Percentiles rank a stretch among this genome's conserved stretches.
Evolutionary conservation across 306 rosid genomes (phyloP).

Genomic region (Gynostemma pentaphyllum): DNA sequence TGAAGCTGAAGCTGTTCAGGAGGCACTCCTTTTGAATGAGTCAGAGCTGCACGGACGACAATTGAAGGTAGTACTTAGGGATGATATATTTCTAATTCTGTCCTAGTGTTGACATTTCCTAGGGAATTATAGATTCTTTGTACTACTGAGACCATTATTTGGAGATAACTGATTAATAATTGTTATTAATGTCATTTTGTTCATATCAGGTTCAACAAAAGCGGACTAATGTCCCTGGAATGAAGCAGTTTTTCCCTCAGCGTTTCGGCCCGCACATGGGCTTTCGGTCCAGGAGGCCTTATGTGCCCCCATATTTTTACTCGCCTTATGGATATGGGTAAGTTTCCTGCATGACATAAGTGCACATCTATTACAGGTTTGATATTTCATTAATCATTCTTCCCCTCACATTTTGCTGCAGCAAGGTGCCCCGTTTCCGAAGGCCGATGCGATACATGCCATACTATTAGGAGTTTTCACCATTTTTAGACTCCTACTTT

Average conservation of each 20-base stretch:
- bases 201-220: slow-evolving; percentile 65
- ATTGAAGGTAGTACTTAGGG: slow-evolving; percentile 49
- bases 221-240: slow-evolving; percentile 93
- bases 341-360: slow-evolving; percentile 7
- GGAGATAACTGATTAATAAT: background rate
- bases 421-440: slow-evolving; percentile 76
- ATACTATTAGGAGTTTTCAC: slow-evolving; percentile 32
- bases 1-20: slow-evolving; percentile 84
- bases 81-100: background rate
- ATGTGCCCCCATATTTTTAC: slow-evolving; percentile 63
- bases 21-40: slow-evolving; percentile 64
- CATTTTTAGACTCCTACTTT: background rate
- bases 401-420: slow-evolving; percentile 22
- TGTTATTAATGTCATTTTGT: background rate
- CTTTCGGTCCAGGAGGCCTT: slow-evolving; percentile 69
- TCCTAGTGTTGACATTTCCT: background rate
- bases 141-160: background rate
- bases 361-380: background rate
- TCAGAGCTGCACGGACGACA: slow-evolving; percentile 91
- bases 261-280: slow-evolving; percentile 68
- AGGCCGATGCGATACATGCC: slow-evolving; percentile 78
- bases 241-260: slow-evolving; percentile 78
- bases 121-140: background rate
- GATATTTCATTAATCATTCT: slow-evolving; percentile 5
- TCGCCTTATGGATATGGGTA: slow-evolving; percentile 92